Evolutionary conservation across 169 alveolate species (phyloP).

Genomic region (Amoebophrya sp.): DNA sequence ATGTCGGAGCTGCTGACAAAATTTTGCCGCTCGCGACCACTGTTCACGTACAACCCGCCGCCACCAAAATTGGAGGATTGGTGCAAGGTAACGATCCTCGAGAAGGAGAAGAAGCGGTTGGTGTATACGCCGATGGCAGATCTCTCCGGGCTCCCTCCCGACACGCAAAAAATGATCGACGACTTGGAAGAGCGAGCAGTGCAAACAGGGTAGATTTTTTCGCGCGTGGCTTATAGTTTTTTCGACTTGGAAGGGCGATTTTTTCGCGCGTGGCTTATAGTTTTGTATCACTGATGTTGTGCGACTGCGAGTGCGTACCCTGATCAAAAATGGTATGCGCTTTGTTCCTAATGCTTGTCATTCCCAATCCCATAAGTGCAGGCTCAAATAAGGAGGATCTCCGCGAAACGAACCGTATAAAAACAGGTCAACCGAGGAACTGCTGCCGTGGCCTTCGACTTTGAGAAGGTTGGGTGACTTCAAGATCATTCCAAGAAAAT

Average conservation of each 20-base stretch:
- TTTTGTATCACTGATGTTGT: too few relatives aligned
- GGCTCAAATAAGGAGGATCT: too few relatives aligned
- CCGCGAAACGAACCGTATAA: too few relatives aligned
- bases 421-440: not conserved
- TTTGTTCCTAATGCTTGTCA: too few relatives aligned
- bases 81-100: constrained; percentile 24
- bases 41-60: not conserved
- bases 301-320: too few relatives aligned
- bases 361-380: too few relatives aligned
- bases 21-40: not conserved
- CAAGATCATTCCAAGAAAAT: not conserved
- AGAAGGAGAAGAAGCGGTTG: constrained; percentile 5
- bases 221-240: too few relatives aligned
- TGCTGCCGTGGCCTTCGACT: not conserved
- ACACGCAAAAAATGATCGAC: not conserved
- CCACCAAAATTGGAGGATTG: not conserved
- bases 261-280: too few relatives aligned
- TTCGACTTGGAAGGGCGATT: too few relatives aligned
- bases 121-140: not conserved
- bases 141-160: not conserved
- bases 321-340: too few relatives aligned
- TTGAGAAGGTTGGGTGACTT: not conserved
- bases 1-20: not conserved
- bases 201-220: not conserved
- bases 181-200: constrained; percentile 13